Conservation (phyloP, 2,329 filamentous ascomycete genomes). For the Thielaviopsis punctulata region DNA sequence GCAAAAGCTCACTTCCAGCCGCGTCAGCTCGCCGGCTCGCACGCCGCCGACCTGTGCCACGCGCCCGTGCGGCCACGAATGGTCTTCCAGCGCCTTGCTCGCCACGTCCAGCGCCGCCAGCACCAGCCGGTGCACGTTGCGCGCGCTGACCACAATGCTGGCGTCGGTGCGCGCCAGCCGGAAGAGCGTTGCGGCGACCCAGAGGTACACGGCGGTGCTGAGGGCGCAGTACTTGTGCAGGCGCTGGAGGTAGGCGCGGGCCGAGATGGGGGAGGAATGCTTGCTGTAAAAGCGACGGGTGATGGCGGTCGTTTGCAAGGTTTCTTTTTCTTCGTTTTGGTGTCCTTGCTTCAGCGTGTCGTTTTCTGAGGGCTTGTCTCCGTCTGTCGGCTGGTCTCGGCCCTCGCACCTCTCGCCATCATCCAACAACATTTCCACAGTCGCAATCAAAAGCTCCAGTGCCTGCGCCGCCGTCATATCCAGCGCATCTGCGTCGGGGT, state of each 20-base stretch:
- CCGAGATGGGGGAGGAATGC: slow-evolving; percentile 61
- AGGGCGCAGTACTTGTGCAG: slow-evolving; percentile 86
- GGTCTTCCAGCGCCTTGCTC: slow-evolving; percentile 89
- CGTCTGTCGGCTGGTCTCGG: slow-evolving; percentile 11
- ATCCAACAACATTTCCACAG: slow-evolving; percentile 50
- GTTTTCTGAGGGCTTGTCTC: not conserved
- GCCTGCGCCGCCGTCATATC: slow-evolving; percentile 55
- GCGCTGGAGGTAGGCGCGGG: slow-evolving; percentile 71
- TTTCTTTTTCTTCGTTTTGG: not conserved
- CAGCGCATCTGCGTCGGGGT: slow-evolving; percentile 18
- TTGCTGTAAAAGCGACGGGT: slow-evolving; percentile 90
- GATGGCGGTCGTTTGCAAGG: slow-evolving; percentile 48
- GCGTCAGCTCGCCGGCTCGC: slow-evolving; percentile 60
- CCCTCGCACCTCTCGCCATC: slow-evolving; percentile 6
- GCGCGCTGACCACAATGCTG: slow-evolving; percentile 60
- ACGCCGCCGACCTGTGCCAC: slow-evolving; percentile 82
- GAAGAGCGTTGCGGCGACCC: slow-evolving; percentile 53
- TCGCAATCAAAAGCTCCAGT: slow-evolving; percentile 59
- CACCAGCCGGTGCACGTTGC: slow-evolving; percentile 74
- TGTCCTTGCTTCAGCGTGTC: slow-evolving; percentile 9
- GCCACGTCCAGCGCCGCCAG: slow-evolving; percentile 73
- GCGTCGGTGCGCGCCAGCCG: slow-evolving; percentile 61
- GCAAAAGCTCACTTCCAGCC: slow-evolving; percentile 78
- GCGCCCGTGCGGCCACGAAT: slow-evolving; percentile 68
- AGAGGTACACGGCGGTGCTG: slow-evolving; percentile 79